Conservation (phyloP, 2,329 filamentous ascomycete genomes). For the Aspergillus latus region DNA sequence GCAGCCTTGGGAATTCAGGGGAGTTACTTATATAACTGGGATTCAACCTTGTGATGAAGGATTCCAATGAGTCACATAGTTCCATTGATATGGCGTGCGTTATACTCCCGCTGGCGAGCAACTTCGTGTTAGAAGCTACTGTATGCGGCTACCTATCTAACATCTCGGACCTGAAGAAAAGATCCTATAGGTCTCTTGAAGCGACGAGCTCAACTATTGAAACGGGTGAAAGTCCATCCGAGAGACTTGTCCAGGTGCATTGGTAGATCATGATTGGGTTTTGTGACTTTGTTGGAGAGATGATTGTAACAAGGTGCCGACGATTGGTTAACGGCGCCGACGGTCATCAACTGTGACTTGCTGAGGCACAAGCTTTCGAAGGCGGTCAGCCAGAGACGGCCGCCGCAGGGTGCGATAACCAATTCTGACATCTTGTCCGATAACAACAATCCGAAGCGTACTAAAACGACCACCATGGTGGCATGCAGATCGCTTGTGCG, state of each 20-base stretch:
- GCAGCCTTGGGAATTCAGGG: background rate
- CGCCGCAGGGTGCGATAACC: constrained; percentile 6
- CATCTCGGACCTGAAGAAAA: background rate
- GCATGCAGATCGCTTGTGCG: constrained; percentile 31
- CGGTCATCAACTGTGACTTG: background rate
- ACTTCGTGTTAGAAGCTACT: background rate
- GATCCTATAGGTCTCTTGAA: background rate
- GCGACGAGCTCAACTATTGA: too few relatives aligned
- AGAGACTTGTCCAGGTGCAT: too few relatives aligned
- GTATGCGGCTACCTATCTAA: background rate
- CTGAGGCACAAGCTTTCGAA: background rate
- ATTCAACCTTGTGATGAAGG: background rate
- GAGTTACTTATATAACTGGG: background rate
- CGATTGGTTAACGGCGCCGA: constrained; percentile 34
- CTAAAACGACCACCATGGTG: constrained; percentile 31
- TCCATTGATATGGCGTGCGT: background rate
- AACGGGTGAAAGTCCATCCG: too few relatives aligned
- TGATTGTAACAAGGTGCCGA: constrained; percentile 13
- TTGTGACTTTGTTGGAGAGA: too few relatives aligned
- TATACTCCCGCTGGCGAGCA: background rate
- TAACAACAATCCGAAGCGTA: constrained; percentile 2
- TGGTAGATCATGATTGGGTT: background rate
- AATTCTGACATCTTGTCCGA: background rate
- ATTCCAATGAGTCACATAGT: background rate
- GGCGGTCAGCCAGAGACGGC: constrained; percentile 7